A percentile compares a stretch with the other conserved stretches of the same genome.
phyloP scores from a whole-genome alignment of 2,329 filamentous ascomycete genomes.

The Diaporthe australafricana region DNA sequence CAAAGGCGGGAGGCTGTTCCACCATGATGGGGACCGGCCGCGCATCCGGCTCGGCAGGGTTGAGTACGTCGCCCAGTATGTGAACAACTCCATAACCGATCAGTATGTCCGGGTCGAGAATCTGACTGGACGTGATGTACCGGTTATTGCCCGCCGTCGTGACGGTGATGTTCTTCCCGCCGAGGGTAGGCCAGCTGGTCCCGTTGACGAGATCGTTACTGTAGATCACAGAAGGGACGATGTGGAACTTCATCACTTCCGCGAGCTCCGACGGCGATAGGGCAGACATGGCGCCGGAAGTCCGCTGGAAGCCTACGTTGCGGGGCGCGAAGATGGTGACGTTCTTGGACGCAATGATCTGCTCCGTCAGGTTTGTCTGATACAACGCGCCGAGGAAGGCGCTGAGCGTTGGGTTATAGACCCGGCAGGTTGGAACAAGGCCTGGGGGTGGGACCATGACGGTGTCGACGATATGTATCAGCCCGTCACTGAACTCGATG shows the following conservation, averaged over 20 bases:
- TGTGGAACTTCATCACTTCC: conserved; percentile 66
- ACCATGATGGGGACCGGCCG: conserved; percentile 51
- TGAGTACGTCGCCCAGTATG: conserved; percentile 65
- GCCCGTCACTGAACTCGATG: conserved; percentile 59
- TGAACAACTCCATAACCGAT: conserved; percentile 69
- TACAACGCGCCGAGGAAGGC: conserved; percentile 55
- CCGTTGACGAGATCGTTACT: conserved; percentile 62
- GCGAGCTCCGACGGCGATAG: conserved; percentile 54
- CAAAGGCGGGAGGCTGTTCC: conserved; percentile 50
- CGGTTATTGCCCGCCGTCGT: conserved; percentile 55
- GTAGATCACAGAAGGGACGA: conserved; percentile 67
- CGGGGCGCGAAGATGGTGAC: conserved; percentile 67
- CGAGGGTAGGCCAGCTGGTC: conserved; percentile 44
- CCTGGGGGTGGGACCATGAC: conserved; percentile 59
- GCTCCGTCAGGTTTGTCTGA: conserved; percentile 49
- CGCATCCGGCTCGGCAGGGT: conserved; percentile 51
- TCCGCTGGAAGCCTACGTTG: conserved; percentile 62
- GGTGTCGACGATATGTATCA: conserved; percentile 65
- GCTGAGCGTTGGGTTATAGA: conserved; percentile 52
- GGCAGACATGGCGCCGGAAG: conserved; percentile 55
- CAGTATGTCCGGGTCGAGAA: conserved; percentile 64
- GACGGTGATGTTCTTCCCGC: conserved; percentile 55
- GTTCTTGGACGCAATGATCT: conserved; percentile 56
- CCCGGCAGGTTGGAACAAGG: conserved; percentile 49
- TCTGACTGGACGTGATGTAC: conserved; percentile 63